Conservation (phyloP, 441 rosid species). For the California macrophylla region DNA sequence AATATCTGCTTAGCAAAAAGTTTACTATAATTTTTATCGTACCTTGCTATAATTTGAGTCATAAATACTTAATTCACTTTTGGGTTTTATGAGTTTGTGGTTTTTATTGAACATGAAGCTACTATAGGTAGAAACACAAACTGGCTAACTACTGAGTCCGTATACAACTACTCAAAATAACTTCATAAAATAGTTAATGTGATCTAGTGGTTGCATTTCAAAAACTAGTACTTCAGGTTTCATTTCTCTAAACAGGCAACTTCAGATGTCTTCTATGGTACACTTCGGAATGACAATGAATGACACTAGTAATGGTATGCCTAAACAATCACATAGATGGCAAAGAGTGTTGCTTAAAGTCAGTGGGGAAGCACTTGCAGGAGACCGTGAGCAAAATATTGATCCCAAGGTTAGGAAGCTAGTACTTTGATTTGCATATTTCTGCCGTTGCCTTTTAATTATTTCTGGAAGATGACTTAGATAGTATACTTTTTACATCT, state of each 20-base stretch:
- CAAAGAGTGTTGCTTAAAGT: constrained; percentile 89
- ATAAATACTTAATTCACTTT: background rate
- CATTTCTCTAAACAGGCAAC: constrained; percentile 33
- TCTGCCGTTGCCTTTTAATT: background rate
- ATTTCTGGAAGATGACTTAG: background rate
- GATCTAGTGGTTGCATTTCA: background rate
- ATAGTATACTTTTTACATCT: background rate
- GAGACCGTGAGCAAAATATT: constrained; percentile 66
- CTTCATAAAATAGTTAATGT: background rate
- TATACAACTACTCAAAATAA: background rate
- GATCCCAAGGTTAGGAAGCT: constrained; percentile 60
- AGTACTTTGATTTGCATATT: constrained; percentile 9
- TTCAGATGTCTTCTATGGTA: constrained; percentile 45
- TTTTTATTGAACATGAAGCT: background rate
- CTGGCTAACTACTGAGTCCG: background rate
- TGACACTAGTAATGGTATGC: constrained; percentile 22
- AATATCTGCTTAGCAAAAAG: background rate
- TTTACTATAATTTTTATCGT: too few relatives aligned
- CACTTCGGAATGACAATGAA: constrained; percentile 39
- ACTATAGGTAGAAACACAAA: background rate
- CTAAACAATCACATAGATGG: constrained; percentile 59
- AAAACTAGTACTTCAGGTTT: background rate
- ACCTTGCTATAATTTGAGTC: background rate
- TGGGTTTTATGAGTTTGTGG: background rate
- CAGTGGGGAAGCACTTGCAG: constrained; percentile 94